These are phyloP conservation scores for Penicillium robsamsonii DNA, from an alignment of 495 filamentous ascomycete species.

Conservation along the genomic window DNA sequence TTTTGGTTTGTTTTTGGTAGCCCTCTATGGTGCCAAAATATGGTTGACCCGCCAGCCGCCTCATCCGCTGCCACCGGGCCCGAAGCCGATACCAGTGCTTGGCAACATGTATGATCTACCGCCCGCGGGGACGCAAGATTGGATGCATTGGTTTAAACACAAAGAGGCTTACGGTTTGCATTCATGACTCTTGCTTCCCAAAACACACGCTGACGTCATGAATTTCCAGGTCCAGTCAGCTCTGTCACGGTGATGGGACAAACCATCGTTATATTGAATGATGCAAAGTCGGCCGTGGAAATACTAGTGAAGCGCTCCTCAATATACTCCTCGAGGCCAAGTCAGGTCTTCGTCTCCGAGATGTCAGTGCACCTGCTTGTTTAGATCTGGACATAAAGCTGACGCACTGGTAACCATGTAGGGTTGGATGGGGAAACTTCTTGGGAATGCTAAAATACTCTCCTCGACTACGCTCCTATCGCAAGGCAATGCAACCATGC, in stretches of 20 bases:
- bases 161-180: too few species aligned
- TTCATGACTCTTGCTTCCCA: too few species aligned
- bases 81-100: neutral
- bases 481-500: slow-evolving; percentile 35
- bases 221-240: slow-evolving; percentile 26
- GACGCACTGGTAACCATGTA: slow-evolving; percentile 1
- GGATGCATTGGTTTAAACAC: too few species aligned
- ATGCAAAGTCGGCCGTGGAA: slow-evolving; percentile 37
- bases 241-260: slow-evolving; percentile 48
- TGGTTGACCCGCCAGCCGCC: neutral
- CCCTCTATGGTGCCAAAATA: neutral
- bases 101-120: too few species aligned
- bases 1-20: neutral
- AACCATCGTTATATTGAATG: slow-evolving; percentile 48
- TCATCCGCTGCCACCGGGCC: slow-evolving; percentile 16
- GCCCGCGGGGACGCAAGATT: too few species aligned
- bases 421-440: slow-evolving; percentile 37
- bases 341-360: slow-evolving; percentile 35
- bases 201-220: slow-evolving; percentile 10
- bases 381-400: too few species aligned
- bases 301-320: slow-evolving; percentile 43
- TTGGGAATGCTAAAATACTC: slow-evolving; percentile 39
- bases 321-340: slow-evolving; percentile 42
- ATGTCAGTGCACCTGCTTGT: slow-evolving; percentile 23
- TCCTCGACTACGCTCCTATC: slow-evolving; percentile 37